Evolutionary conservation across 2,329 filamentous ascomycete species (phyloP).

Genomic region (Diaporthe sp.): DNA sequence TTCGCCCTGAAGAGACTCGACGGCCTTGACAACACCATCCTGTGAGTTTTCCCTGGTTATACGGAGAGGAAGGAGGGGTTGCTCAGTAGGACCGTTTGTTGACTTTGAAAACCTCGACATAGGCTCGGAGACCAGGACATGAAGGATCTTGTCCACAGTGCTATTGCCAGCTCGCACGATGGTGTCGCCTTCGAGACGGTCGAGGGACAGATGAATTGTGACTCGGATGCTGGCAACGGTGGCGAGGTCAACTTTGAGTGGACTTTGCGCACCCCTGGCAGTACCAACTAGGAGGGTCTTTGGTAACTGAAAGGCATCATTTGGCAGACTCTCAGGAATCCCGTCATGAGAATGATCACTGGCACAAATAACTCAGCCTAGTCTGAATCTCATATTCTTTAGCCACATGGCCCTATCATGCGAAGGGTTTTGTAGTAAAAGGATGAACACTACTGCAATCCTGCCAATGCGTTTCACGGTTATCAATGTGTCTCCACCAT

Average conservation of each 20-base stretch:
- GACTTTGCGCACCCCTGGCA: conserved; percentile 13
- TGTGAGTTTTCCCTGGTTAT: conserved; percentile 1
- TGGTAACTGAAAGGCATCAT: background rate
- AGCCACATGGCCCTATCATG: background rate
- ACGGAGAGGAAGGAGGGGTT: too few species aligned
- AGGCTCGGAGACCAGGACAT: conserved; percentile 33
- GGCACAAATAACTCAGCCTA: too few species aligned
- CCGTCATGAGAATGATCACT: background rate
- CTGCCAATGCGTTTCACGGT: too few species aligned
- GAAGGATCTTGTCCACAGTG: background rate
- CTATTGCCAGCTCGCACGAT: conserved; percentile 3
- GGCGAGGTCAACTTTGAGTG: conserved; percentile 31
- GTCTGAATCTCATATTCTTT: background rate
- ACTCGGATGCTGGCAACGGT: background rate
- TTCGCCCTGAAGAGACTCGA: conserved; percentile 35
- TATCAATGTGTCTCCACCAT: too few species aligned
- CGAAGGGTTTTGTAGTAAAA: too few species aligned
- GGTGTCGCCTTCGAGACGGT: conserved; percentile 19
- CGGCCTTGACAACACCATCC: conserved; percentile 3
- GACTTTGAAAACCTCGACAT: background rate
- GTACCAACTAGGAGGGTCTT: background rate
- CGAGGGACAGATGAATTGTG: conserved; percentile 28
- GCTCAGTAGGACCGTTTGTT: background rate
- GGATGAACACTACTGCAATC: too few species aligned
- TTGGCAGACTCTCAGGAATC: too few species aligned